Conservation (phyloP, 225 moss, liverwort and hornwort genomes). For the Physcomitrium patens region DNA sequence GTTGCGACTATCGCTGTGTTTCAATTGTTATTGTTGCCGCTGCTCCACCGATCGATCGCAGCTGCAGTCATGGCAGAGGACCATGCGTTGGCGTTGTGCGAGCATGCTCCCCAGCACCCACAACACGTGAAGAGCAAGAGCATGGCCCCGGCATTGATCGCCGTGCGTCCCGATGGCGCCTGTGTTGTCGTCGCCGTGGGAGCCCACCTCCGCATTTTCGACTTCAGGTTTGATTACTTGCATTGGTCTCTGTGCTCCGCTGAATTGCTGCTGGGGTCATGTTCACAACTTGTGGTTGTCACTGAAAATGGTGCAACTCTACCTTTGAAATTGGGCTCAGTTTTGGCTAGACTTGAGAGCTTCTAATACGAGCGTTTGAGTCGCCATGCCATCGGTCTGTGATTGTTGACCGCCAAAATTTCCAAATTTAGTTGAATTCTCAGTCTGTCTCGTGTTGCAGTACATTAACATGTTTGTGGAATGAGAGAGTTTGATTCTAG, state of each 20-base stretch:
- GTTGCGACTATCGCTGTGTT: neutral
- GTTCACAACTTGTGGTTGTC: neutral
- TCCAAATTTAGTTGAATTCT: neutral
- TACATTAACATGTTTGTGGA: neutral
- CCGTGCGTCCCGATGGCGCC: slow-evolving; percentile 55
- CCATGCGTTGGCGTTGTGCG: slow-evolving; percentile 6
- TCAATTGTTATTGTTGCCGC: neutral
- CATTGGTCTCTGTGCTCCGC: neutral
- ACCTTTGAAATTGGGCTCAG: no score
- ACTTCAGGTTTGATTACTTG: slow-evolving; percentile 48
- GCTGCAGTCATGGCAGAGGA: slow-evolving; percentile 4
- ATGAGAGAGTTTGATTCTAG: neutral
- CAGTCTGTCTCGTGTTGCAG: neutral
- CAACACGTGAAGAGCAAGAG: slow-evolving; percentile 40
- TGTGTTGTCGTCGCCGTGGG: slow-evolving; percentile 76
- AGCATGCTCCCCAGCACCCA: neutral
- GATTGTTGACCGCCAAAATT: neutral
- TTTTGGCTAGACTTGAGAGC: neutral
- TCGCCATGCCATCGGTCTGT: neutral
- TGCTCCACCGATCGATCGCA: neutral
- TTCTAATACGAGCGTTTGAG: neutral
- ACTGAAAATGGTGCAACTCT: no score
- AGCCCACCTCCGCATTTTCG: slow-evolving; percentile 86
- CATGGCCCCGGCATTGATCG: slow-evolving; percentile 87
- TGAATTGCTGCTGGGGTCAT: neutral